phyloP scores from a whole-genome alignment of 345 rosid genomes.

The Kandelia obovata region DNA sequence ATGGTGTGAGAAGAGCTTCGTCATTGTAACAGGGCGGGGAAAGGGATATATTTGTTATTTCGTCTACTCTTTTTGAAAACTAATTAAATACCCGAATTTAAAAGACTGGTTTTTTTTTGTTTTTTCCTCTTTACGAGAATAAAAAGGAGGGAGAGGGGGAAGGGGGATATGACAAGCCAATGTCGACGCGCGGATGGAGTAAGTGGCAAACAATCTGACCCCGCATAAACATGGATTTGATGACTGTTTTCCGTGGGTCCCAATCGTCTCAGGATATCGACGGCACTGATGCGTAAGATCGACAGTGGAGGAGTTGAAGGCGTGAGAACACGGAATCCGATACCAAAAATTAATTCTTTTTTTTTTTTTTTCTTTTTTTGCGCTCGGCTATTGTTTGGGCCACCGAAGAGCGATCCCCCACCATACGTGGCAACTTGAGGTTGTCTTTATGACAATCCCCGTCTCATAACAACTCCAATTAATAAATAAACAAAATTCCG shows the following conservation, averaged over 20 bases:
- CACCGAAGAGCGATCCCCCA: no score
- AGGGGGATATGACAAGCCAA: conserved; percentile 23
- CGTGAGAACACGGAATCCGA: conserved; percentile 13
- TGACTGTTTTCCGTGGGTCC: conserved; percentile 13
- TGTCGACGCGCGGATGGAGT: conserved; percentile 13
- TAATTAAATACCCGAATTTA: conserved; percentile 15
- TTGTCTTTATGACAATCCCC: not conserved
- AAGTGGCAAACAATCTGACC: conserved; percentile 32
- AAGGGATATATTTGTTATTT: no score
- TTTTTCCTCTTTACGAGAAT: no score
- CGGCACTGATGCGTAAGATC: conserved; percentile 19
- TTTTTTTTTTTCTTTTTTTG: not conserved
- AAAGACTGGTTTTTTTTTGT: conserved; percentile 15
- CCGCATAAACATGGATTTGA: conserved; percentile 32
- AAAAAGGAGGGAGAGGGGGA: not conserved
- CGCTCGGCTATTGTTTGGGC: not conserved
- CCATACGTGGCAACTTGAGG: conserved; percentile 6
- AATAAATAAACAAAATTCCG: no score
- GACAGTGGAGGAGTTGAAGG: conserved; percentile 4
- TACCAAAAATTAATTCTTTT: not conserved
- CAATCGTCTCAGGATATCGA: not conserved
- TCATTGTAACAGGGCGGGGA: no score
- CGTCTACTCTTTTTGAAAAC: not conserved
- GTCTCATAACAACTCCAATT: no score
- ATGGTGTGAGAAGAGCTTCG: no score